Conservation (phyloP, 371 early-diverging fungal genomes). For the Mortierella sp. region DNA sequence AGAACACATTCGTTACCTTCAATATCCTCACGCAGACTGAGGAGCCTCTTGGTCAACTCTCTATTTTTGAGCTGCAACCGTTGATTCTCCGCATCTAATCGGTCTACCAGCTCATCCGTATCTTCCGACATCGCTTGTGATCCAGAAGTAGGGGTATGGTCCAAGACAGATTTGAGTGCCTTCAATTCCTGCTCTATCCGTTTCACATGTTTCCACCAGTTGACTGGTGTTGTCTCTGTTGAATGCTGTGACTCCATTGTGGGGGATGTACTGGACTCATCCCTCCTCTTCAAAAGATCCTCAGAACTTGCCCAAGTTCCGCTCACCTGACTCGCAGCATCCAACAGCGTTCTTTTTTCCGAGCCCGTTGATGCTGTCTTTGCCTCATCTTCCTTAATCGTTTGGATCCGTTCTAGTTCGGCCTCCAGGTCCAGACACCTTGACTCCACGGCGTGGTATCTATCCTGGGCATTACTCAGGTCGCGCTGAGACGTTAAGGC, state of each 20-base stretch:
- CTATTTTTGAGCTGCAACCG: conserved; percentile 26
- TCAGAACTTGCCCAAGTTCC: conserved; percentile 25
- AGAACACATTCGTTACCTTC: conserved; percentile 10
- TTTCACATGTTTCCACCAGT: conserved; percentile 25
- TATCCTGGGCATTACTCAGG: background rate
- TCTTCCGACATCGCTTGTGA: background rate
- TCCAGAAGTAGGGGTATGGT: background rate
- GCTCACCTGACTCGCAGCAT: conserved; percentile 32
- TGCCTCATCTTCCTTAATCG: background rate
- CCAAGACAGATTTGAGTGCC: conserved; percentile 19
- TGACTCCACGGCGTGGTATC: background rate
- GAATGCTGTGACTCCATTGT: background rate
- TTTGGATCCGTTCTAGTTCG: conserved; percentile 1
- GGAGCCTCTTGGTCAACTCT: conserved; percentile 15
- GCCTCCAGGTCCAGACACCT: background rate
- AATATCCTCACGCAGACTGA: conserved; percentile 3
- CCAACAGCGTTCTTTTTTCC: conserved; percentile 1
- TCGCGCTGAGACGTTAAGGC: background rate
- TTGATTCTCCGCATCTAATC: conserved; percentile 23
- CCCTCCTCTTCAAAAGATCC: conserved; percentile 3
- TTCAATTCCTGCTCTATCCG: conserved; percentile 36
- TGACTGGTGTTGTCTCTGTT: background rate
- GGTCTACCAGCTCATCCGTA: conserved; percentile 15
- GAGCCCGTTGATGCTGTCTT: background rate
- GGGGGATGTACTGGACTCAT: background rate